Base-by-base conservation (phyloP, 371 early-diverging fungal genomes). In the Apophysomyces variabilis region DNA sequence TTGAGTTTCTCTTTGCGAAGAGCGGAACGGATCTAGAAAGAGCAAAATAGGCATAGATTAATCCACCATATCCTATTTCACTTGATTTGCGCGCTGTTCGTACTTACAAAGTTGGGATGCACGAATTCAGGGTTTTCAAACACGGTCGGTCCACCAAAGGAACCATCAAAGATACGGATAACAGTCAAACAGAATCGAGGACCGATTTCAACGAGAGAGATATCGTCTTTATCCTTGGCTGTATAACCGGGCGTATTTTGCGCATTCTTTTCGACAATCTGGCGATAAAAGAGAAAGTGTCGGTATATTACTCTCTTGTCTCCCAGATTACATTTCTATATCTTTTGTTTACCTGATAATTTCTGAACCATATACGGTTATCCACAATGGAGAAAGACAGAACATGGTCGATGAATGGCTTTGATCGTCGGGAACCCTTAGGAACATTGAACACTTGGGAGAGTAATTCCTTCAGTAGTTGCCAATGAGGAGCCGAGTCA, bases 331-430 rank as follows among this genome's bases (percentile, higher is more conserved):
- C 35, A 14, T 35, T 12, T 43, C n/a, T 37, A 16, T 1, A 16
- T 12, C 64, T 18, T n/a, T 5, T 21, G 9, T 59, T 47, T 70
- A 96, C 90, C 83, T 99, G 98, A 77, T 90, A 98, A 78, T 97
- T 96, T 74, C 99, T 87, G 83, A 98, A 92, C 96, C 96, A 99
- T 60, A 99, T 88, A 64, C 90, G 86, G 75, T 91, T 86, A 73
- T 97, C 97, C 38, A 91, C 91, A 64, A 96, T 88, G 41, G 93
- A 89, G 75, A 99, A 97, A 7, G 88, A 86, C 64, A 96, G 78
- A 18, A 99, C 94, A 66, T 96, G 97, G 78, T 99, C 99, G 64
- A 96, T 80, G 70, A 99, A 99, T 54, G 99, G 99, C 78, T 98
- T 98, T 80, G 91, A 89, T 69, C 90, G 90, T 64, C 97, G 89